Percentiles rank a stretch among this genome's conserved stretches.
These are phyloP conservation scores for Yarrowia sp. DNA, from an alignment of 805 yeast species.

Conservation along the genomic window DNA sequence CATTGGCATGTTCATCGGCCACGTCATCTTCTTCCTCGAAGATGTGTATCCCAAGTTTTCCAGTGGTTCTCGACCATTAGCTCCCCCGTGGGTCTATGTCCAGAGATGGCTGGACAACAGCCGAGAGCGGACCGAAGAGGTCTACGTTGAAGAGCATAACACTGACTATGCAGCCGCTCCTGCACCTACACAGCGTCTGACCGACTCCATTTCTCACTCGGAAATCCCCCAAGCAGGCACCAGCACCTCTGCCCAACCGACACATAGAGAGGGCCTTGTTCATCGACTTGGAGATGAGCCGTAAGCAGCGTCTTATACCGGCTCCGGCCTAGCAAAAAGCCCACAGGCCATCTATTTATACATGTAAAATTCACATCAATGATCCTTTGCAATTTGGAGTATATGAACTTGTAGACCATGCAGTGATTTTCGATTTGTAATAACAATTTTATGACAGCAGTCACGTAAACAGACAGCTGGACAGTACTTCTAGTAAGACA, in stretches of 20 bases:
- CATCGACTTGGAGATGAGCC: not conserved
- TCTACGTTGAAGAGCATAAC: not conserved
- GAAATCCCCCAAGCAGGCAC: not conserved
- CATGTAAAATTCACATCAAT: conserved; percentile 5
- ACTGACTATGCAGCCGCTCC: not conserved
- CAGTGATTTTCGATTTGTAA: too few species aligned
- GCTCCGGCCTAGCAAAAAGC: not conserved
- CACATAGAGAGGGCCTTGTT: conserved; percentile 18
- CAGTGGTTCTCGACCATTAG: conserved; percentile 37
- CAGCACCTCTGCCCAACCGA: conserved; percentile 2
- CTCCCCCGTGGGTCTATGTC: conserved; percentile 44
- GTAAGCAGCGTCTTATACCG: not conserved
- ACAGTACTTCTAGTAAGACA: too few species aligned
- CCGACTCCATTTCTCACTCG: not conserved
- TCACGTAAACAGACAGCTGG: too few species aligned
- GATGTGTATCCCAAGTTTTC: conserved; percentile 45
- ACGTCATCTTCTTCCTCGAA: conserved; percentile 41
- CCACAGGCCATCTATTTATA: conserved; percentile 9
- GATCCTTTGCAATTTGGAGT: not conserved
- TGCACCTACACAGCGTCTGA: not conserved
- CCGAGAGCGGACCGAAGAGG: conserved; percentile 5
- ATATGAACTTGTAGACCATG: not conserved
- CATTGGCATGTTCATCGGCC: conserved; percentile 46
- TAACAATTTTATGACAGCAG: too few species aligned
- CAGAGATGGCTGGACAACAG: conserved; percentile 1